Conservation (phyloP, 2,329 filamentous ascomycete genomes). For the Dactylellina cionopaga region DNA sequence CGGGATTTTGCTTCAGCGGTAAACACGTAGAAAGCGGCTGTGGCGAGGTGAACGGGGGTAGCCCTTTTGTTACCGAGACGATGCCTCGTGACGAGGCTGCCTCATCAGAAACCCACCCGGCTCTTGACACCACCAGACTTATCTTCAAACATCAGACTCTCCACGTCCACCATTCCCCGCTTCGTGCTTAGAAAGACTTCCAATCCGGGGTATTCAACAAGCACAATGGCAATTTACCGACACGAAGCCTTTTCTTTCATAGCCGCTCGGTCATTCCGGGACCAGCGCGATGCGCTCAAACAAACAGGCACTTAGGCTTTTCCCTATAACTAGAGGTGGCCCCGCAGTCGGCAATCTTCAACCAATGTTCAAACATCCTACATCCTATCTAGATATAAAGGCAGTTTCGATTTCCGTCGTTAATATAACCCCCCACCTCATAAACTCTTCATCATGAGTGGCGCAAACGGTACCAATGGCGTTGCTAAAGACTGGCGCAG, state of each 20-base stretch:
- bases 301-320: no score
- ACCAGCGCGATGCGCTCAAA: no score
- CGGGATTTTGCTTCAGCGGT: no score
- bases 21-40: neutral
- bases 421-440: neutral
- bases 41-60: neutral
- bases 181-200: neutral
- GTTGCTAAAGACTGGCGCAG: slow-evolving; percentile 39
- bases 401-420: neutral
- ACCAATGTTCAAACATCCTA: no score
- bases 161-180: neutral
- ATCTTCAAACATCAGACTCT: neutral
- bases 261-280: no score
- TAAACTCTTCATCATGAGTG: neutral
- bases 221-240: neutral
- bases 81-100: slow-evolving; percentile 21
- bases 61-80: neutral
- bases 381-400: no score
- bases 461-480: slow-evolving; percentile 16
- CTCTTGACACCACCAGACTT: neutral
- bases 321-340: no score
- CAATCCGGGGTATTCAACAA: slow-evolving; percentile 5
- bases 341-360: neutral
- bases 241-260: neutral
- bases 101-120: neutral